phyloP scores from a whole-genome alignment of 495 filamentous ascomycete genomes.

The Aspergillus funiculosus region DNA sequence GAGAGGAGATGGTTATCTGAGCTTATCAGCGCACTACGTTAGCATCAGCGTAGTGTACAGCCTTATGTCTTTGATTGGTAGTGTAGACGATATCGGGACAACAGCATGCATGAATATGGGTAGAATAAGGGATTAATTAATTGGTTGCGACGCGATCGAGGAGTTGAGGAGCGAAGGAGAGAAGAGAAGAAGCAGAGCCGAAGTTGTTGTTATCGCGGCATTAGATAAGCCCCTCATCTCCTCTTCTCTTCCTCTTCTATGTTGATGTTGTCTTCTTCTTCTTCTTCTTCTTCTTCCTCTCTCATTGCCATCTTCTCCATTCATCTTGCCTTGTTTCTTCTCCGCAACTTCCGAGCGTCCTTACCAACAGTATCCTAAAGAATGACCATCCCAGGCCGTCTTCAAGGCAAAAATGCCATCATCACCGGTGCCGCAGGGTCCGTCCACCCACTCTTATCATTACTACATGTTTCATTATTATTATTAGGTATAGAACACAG shows the following conservation, averaged over 20 bases:
- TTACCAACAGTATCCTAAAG: background rate
- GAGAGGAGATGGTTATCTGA: too few relatives aligned
- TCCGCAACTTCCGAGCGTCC: background rate
- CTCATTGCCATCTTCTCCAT: background rate
- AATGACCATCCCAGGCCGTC: slow-evolving; percentile 42
- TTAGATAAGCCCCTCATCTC: slow-evolving; percentile 4
- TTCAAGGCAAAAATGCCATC: slow-evolving; percentile 84
- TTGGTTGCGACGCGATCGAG: too few relatives aligned
- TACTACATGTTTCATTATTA: background rate
- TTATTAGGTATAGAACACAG: too few relatives aligned
- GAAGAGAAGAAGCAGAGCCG: background rate
- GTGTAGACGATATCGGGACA: too few relatives aligned
- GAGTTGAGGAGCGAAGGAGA: background rate
- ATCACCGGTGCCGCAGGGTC: slow-evolving; percentile 89
- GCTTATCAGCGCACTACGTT: too few relatives aligned
- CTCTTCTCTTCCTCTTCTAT: background rate
- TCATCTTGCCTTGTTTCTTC: background rate
- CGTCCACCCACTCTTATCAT: slow-evolving; percentile 23
- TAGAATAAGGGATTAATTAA: too few relatives aligned
- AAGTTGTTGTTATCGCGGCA: slow-evolving; percentile 3
- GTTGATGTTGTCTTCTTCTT: too few relatives aligned
- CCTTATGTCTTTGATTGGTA: too few relatives aligned
- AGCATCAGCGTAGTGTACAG: too few relatives aligned
- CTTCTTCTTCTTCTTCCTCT: background rate
- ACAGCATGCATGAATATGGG: too few relatives aligned